A percentile compares a stretch with the other conserved stretches of the same genome.
Conservation (phyloP, 345 rosid genomes). For the Populus nigra region DNA sequence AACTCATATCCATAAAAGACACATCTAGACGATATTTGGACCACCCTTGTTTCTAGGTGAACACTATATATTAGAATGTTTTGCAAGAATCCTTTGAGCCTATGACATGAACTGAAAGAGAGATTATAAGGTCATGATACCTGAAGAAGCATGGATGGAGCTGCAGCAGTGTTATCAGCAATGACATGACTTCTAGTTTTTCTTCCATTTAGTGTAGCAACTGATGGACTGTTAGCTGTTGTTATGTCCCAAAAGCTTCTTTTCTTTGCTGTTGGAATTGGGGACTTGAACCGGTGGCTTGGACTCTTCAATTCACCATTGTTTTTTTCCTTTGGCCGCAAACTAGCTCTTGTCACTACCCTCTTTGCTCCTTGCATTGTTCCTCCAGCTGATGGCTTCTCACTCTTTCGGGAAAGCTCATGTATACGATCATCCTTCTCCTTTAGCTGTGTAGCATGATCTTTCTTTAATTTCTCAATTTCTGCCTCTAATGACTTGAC, state of each 20-base stretch:
- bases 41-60: no score
- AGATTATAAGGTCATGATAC: constrained; percentile 24
- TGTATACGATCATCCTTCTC: constrained; percentile 66
- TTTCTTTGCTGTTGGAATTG: constrained; percentile 66
- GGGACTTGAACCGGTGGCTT: constrained; percentile 73
- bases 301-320: constrained; percentile 67
- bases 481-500: constrained; percentile 69
- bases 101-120: not conserved
- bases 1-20: not conserved
- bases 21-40: not conserved
- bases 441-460: constrained; percentile 61
- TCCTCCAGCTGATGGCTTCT: constrained; percentile 35
- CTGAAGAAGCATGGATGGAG: constrained; percentile 94
- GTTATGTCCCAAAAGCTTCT: constrained; percentile 92
- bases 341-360: constrained; percentile 55
- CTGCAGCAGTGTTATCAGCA: constrained; percentile 44
- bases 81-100: no score
- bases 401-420: constrained; percentile 50
- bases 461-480: constrained; percentile 76
- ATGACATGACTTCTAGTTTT: constrained; percentile 70
- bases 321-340: constrained; percentile 55
- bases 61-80: no score
- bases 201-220: constrained; percentile 50
- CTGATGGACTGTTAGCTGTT: constrained; percentile 67
- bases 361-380: constrained; percentile 41